phyloP scores from a whole-genome alignment of 306 rosid species.

The Prunus persica region Prunus_persica_NCBIv2 NC_034010.1:30122001-30122500 shows the following conservation, averaged over 20 bases:
- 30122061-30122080: too few relatives aligned
- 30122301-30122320: conserved; percentile 77
- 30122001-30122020: too few relatives aligned
- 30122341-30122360: conserved; percentile 80
- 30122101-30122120: too few relatives aligned
- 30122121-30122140: too few relatives aligned
- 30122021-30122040: too few relatives aligned
- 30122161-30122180: background rate
- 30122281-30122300: conserved; percentile 55
- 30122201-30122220: background rate
- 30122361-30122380: conserved; percentile 90
- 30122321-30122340: conserved; percentile 75
- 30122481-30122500: conserved; percentile 16
- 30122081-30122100: too few relatives aligned
- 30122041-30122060: too few relatives aligned
- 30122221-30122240: background rate
- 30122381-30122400: conserved; percentile 65
- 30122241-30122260: too few relatives aligned
- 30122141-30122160: too few relatives aligned
- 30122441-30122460: conserved; percentile 24
- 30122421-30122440: conserved; percentile 57
- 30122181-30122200: background rate
- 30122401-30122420: conserved; percentile 81
- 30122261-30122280: background rate
- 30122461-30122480: conserved; percentile 25